Evolutionary conservation across 202 grass and related monocot species (phyloP).

Genomic region (Cymbopogon flexuosus): DNA sequence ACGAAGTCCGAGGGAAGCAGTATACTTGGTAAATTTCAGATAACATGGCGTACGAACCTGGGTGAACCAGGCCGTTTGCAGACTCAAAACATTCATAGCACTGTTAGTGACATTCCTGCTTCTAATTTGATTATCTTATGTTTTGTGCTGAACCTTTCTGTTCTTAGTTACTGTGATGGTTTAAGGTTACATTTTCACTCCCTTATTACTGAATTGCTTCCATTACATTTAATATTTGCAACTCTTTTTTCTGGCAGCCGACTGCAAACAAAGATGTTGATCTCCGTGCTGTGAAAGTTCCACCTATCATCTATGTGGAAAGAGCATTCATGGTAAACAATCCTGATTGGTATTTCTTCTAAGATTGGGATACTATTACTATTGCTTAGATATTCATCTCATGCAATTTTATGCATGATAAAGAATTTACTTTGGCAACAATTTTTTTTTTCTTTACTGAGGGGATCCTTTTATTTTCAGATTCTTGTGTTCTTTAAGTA

Average conservation of each 20-base stretch:
- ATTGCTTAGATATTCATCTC: background rate
- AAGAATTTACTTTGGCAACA: background rate
- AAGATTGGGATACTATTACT: background rate
- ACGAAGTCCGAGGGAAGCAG: conserved; percentile 56
- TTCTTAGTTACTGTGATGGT: background rate
- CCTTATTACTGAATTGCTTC: background rate
- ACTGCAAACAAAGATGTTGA: conserved; percentile 72
- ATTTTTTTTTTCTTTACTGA: background rate
- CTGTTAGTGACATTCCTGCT: conserved; percentile 48
- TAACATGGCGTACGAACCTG: conserved; percentile 95
- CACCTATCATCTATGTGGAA: conserved; percentile 66
- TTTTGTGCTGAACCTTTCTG: background rate
- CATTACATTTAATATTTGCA: background rate
- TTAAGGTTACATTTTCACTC: background rate
- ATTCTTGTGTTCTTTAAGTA: background rate
- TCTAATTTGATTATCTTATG: conserved; percentile 12
- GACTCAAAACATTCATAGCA: conserved; percentile 95
- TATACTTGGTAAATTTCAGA: conserved; percentile 99
- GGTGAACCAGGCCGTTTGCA: conserved; percentile 96
- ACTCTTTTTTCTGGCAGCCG: conserved; percentile 49
- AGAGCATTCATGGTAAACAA: conserved; percentile 69
- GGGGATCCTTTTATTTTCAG: background rate
- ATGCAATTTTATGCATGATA: conserved; percentile 17
- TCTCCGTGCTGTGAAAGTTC: conserved; percentile 56
- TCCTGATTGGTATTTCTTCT: conserved; percentile 3